These are phyloP conservation scores for Rhizophora mangle DNA, from an alignment of 345 rosid species.

Conservation along the genomic window DNA sequence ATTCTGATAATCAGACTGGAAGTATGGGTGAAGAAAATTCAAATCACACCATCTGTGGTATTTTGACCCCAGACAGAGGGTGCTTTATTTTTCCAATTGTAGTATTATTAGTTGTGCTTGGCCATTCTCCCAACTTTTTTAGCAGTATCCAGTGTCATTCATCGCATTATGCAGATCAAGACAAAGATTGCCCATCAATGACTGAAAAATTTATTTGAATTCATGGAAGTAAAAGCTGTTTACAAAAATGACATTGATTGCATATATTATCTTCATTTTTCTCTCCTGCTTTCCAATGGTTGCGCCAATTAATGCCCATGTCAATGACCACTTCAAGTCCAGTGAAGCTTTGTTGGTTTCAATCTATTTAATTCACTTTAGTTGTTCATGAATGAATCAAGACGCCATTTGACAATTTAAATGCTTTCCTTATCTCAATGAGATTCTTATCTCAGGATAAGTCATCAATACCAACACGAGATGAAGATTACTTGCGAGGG, in stretches of 20 bases:
- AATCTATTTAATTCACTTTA: constrained; percentile 1
- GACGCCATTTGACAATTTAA: constrained; percentile 16
- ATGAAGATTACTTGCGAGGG: constrained; percentile 51
- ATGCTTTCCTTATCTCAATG: constrained; percentile 32
- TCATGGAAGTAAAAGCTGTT: too few species aligned
- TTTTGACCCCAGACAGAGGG: too few species aligned
- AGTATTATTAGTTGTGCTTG: too few species aligned
- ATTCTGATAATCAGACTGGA: too few species aligned
- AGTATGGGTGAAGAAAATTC: too few species aligned
- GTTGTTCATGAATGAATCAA: background rate
- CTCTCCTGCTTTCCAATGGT: background rate
- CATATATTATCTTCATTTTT: too few species aligned
- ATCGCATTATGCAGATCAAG: background rate
- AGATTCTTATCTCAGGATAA: constrained; percentile 76
- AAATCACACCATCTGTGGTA: too few species aligned
- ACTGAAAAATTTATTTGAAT: too few species aligned
- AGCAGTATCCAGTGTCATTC: background rate
- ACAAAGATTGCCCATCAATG: constrained; percentile 7
- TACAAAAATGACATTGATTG: too few species aligned
- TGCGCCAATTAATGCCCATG: constrained; percentile 4
- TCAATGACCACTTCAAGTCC: background rate
- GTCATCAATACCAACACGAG: constrained; percentile 42
- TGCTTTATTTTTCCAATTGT: too few species aligned
- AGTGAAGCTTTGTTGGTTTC: background rate
- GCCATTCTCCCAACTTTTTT: too few species aligned